Conservation (phyloP, 1,139 yeast species). For the Yamadazyma aaseri region DNA sequence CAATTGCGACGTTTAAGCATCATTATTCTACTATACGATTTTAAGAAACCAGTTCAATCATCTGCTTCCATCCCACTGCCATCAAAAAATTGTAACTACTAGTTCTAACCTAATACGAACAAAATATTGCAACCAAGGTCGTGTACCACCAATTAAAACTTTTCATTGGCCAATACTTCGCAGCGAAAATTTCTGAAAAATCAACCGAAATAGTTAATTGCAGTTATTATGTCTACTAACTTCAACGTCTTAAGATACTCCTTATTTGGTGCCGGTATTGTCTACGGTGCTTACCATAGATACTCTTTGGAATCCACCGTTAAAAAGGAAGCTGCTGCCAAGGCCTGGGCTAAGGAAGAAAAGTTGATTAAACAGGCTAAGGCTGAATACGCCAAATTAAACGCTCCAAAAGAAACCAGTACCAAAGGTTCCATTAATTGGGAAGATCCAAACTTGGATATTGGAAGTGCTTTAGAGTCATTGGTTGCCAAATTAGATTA, state of each 20-base stretch:
- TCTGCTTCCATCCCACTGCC: no score
- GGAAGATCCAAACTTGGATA: conserved; percentile 89
- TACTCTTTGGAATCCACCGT: conserved; percentile 62
- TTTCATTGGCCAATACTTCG: conserved; percentile 10
- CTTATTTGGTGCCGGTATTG: conserved; percentile 84
- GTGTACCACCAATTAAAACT: conserved; percentile 6
- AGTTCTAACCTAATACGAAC: no score
- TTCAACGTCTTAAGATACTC: conserved; percentile 87
- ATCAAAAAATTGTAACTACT: no score
- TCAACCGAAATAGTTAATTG: conserved; percentile 7
- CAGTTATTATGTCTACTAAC: conserved; percentile 18
- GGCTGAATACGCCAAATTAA: conserved; percentile 76
- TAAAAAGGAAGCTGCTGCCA: conserved; percentile 54
- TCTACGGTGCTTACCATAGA: conserved; percentile 89
- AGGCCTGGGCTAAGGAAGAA: conserved; percentile 64
- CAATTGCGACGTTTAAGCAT: no score
- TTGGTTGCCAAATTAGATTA: conserved; percentile 45
- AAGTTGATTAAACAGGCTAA: conserved; percentile 85
- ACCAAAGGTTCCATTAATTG: conserved; percentile 57
- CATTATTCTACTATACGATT: no score
- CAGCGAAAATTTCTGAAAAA: conserved; percentile 3
- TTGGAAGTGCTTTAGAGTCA: conserved; percentile 53
- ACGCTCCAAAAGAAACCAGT: conserved; percentile 44
- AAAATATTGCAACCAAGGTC: no score
- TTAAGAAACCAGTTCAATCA: no score